Base-by-base conservation (phyloP, 1,139 yeast species). In the Nadsonia commutata region DNA sequence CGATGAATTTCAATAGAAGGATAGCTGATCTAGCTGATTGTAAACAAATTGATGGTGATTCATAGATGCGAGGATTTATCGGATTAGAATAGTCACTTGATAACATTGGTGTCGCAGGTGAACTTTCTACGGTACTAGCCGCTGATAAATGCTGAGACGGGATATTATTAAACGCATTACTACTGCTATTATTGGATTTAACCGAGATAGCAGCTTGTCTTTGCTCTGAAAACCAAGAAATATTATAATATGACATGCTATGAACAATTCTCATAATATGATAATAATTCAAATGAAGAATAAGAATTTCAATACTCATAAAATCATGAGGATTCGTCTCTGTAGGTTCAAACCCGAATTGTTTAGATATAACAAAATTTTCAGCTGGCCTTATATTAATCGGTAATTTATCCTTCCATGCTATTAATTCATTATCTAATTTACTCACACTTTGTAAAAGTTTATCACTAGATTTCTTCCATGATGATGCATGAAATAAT, bases 401-500 rank as follows among this genome's bases (percentile, higher is more conserved):
- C 1, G 68, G 65, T 3, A 66, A 43, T 2, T 47, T 38, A 4
- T 53, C 46, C 17, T 50, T 50, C 57, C 66, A 58, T 2, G 47
- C 43, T 27, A 53, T 56, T 21, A 66, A 50, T 40, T 57, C 58
- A 4, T 43, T 41, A 40, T 63, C 66, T 31, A 63, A 45, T 1
- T 48, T 49, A 8, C 53, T 50, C 20, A 65, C 55, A 27, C 49
- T 53, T 17, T 51, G 43, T 3, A 53, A 51, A 18, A 51, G 47
- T 22, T 59, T 58, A 3, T 55, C 50, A 2, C 55, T 48, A 0
- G 55, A 41, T 43, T 57, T 57, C 0, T 52, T 56, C 6, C 50
- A 49, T 0, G 67, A 62, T 20, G 46, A 49, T 1, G 60, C 60
- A 18, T 60, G 54, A 43, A 58, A 61, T 18, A 64, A 45, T 36